phyloP scores from a whole-genome alignment of 2,329 filamentous ascomycete species.

The Calonectria pteridis region DNA sequence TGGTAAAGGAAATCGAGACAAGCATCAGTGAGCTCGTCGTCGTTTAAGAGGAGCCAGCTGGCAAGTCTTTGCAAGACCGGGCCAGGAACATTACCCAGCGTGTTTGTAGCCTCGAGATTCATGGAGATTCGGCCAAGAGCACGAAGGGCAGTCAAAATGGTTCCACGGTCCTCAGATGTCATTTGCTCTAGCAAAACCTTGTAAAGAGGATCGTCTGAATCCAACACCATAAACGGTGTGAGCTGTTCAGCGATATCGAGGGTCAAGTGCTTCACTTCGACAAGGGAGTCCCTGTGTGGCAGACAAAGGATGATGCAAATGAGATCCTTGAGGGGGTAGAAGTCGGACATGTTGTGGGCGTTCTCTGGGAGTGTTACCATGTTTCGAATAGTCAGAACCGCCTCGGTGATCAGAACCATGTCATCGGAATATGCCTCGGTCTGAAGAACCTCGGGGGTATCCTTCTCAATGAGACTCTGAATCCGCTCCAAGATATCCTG shows the following conservation, averaged over 20 bases:
- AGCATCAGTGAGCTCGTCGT: constrained; percentile 90
- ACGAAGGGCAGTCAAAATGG: constrained; percentile 82
- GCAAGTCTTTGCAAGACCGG: constrained; percentile 75
- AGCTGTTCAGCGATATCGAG: constrained; percentile 93
- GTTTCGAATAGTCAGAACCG: constrained; percentile 89
- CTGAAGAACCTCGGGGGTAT: constrained; percentile 77
- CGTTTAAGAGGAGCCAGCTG: constrained; percentile 83
- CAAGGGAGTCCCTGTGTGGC: constrained; percentile 76
- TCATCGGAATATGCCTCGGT: constrained; percentile 77
- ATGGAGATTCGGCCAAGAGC: constrained; percentile 90
- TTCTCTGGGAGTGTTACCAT: constrained; percentile 97
- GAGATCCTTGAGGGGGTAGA: constrained; percentile 82
- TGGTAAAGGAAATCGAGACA: constrained; percentile 96
- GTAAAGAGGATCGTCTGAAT: constrained; percentile 83
- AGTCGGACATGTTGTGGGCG: constrained; percentile 81
- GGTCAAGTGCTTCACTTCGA: constrained; percentile 90
- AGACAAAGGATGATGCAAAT: constrained; percentile 86
- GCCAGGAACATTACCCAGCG: constrained; percentile 77
- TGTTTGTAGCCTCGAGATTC: constrained; percentile 84
- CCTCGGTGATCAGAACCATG: constrained; percentile 85
- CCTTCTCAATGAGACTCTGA: constrained; percentile 67
- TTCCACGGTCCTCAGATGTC: constrained; percentile 80
- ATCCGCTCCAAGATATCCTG: constrained; percentile 75
- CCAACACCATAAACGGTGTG: constrained; percentile 82
- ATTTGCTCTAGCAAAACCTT: constrained; percentile 76